Evolutionary conservation across 352 stramenopile genomes (phyloP).

Genomic region (Phytophthora europaea): DNA sequence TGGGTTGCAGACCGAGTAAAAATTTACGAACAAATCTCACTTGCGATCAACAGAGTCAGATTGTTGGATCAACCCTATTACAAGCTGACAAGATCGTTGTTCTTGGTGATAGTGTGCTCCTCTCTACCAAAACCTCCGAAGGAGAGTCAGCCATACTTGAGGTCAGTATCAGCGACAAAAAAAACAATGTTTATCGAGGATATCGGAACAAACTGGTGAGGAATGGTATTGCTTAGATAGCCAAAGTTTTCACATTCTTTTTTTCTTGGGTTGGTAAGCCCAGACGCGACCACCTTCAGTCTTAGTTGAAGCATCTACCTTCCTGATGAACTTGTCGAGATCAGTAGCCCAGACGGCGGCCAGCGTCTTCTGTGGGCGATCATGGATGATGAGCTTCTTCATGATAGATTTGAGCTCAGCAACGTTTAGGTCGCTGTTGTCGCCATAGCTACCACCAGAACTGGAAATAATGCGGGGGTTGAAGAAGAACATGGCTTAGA

Average conservation of each 20-base stretch:
- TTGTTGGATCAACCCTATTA: too few species aligned
- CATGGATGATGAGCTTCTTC: constrained; percentile 22
- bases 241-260: constrained; percentile 14
- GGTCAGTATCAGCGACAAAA: too few species aligned
- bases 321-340: constrained; percentile 9
- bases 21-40: too few species aligned
- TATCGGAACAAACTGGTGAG: too few species aligned
- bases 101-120: too few species aligned
- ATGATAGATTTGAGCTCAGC: constrained; percentile 19
- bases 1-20: too few species aligned
- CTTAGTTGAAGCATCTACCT: constrained; percentile 8
- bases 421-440: constrained; percentile 14
- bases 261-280: constrained; percentile 19
- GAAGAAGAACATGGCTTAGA: constrained; percentile 12
- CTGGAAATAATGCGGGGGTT: constrained; percentile 21
- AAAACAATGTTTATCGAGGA: too few species aligned
- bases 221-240: constrained; percentile 1
- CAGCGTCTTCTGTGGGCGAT: constrained; percentile 17
- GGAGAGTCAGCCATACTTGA: too few species aligned
- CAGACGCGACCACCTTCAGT: constrained; percentile 3
- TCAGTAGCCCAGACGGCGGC: constrained; percentile 17
- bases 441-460: constrained; percentile 15
- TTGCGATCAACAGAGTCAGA: too few species aligned
- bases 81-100: too few species aligned
- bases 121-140: too few species aligned